These are phyloP conservation scores for Diaporthe nobilis DNA, from an alignment of 2,329 filamentous ascomycete genomes.

Conservation along the genomic window DNA sequence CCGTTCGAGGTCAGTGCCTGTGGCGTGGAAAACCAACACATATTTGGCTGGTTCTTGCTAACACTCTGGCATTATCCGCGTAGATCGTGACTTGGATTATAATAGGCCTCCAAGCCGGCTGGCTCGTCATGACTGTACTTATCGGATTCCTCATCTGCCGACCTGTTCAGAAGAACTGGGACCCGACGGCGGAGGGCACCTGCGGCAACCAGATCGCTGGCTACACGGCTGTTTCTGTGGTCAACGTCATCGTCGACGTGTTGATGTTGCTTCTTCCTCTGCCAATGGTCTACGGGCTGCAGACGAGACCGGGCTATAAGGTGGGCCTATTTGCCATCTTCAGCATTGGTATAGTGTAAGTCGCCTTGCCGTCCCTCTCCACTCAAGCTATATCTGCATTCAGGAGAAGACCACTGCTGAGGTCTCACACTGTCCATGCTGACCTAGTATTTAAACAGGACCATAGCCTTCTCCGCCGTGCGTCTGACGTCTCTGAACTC, in stretches of 20 bases:
- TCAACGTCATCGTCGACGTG: conserved; percentile 57
- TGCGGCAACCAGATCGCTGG: conserved; percentile 55
- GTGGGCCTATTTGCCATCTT: conserved; percentile 49
- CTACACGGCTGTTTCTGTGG: conserved; percentile 56
- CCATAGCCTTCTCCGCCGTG: conserved; percentile 52
- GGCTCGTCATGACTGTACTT: conserved; percentile 38
- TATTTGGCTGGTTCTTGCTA: background rate
- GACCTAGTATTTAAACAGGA: background rate
- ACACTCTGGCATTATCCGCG: background rate
- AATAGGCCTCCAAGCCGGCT: conserved; percentile 34
- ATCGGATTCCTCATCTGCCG: conserved; percentile 47
- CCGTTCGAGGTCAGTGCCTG: conserved; percentile 28
- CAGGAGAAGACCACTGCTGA: too few species aligned
- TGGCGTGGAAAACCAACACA: background rate
- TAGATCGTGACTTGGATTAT: conserved; percentile 36
- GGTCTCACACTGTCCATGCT: background rate
- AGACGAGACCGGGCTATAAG: conserved; percentile 50
- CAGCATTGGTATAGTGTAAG: conserved; percentile 48
- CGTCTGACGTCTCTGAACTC: conserved; percentile 44
- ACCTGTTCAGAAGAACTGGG: conserved; percentile 46
- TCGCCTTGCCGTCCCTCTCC: background rate
- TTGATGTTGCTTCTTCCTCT: conserved; percentile 56
- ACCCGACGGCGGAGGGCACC: conserved; percentile 47
- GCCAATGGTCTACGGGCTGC: conserved; percentile 53
- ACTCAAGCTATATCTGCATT: background rate